phyloP scores from a whole-genome alignment of 257 asterid genomes.

The Solanum chilense region DNA sequence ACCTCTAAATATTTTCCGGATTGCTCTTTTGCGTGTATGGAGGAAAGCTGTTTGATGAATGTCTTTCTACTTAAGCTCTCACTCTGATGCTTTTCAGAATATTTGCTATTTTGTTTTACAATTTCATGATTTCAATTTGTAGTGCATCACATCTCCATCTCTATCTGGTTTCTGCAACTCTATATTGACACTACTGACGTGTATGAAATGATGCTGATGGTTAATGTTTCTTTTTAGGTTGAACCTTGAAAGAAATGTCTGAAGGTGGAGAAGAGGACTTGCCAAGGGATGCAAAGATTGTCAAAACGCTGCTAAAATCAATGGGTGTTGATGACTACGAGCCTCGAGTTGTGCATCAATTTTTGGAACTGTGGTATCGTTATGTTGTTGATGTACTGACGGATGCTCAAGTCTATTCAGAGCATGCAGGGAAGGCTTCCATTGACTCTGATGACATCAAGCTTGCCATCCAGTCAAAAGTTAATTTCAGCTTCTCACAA shows the following conservation, averaged over 20 bases:
- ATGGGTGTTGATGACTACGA: constrained; percentile 86
- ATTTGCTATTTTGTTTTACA: background rate
- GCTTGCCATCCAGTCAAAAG: constrained; percentile 81
- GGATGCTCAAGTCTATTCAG: constrained; percentile 81
- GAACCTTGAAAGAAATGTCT: constrained; percentile 27
- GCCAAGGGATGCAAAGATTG: constrained; percentile 85
- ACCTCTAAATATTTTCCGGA: background rate
- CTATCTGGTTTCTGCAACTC: background rate
- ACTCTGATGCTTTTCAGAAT: background rate
- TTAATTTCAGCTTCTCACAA: constrained; percentile 83
- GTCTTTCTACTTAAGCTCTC: background rate
- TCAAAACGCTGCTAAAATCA: constrained; percentile 72
- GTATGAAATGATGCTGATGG: background rate
- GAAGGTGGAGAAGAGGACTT: constrained; percentile 66
- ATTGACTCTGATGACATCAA: constrained; percentile 80
- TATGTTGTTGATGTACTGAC: constrained; percentile 69
- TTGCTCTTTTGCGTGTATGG: background rate
- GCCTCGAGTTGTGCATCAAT: constrained; percentile 79
- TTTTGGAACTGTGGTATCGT: constrained; percentile 70
- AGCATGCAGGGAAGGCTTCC: constrained; percentile 61
- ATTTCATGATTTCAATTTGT: background rate
- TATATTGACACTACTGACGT: background rate
- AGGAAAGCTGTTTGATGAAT: background rate
- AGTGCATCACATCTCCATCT: background rate
- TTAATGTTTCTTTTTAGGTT: background rate